Base-by-base conservation (phyloP, 352 stramenopile genomes). In the Elongisporangium anandrum region DNA sequence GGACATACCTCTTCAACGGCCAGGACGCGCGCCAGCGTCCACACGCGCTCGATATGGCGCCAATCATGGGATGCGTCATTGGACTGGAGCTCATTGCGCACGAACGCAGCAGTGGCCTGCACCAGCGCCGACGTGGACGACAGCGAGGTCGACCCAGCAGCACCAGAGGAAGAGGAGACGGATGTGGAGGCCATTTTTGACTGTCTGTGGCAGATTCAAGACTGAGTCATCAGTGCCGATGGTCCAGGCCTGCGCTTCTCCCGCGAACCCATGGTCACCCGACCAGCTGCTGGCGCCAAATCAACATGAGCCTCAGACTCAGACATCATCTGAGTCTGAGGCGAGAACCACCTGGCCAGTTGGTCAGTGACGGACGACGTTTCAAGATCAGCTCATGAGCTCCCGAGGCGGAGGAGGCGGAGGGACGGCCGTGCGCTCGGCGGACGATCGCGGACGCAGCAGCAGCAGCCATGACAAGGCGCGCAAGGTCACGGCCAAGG, bases 11-110 rank as follows among this genome's bases (percentile, higher is more conserved):
- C 87, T 66, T 94, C 80, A 29, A 77, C 78, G 0, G 87, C 88
- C 23, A 97, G 65, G 47, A 64, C 68, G 20, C 79, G 72, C 7
- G 87, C 85, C 17, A 94, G 58, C 16, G 72, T 90, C 75, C 87
- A 94, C 20, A 97, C 89, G 48, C 89, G 83, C 57, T 95, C 85
- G 45, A 97, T 95, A 68, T 97, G 89, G 48, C 77, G 72, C 75
- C 84, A 96, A 58, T 96, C 89, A 64, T 92, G 83, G 20, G 85
- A 95, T 22, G 86, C 86, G 54, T 95, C 86, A 66, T 92, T 92
- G 29, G 61, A 70, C 58, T 82, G 69, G 24, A 94, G 75, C 59
- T 88, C 71, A n/a, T 76, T 63, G 63, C 85, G 70, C 39, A 94
- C 85, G 57, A 92, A 95, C 29, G 72, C 77, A 3, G 76, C 83